phyloP scores from a whole-genome alignment of 140 eudicot genomes.

The Bidens hawaiensis region DNA sequence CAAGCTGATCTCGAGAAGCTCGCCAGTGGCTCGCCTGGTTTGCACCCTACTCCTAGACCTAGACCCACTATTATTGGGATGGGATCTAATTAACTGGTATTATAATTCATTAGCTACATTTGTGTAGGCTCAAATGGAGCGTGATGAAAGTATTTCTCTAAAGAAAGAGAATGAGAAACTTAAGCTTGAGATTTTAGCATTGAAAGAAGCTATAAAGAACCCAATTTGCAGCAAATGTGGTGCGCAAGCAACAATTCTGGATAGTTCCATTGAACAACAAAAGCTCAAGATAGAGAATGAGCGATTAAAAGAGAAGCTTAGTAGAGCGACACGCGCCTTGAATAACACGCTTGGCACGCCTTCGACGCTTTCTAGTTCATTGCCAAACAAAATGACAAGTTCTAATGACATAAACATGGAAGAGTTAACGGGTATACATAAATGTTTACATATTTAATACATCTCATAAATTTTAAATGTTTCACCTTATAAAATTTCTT shows the following conservation, averaged over 20 bases:
- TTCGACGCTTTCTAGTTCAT: slow-evolving; percentile 9
- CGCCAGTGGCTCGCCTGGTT: no score
- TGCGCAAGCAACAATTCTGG: slow-evolving; percentile 39
- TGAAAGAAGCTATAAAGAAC: slow-evolving; percentile 42
- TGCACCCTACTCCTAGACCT: no score
- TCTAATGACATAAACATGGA: slow-evolving; percentile 14
- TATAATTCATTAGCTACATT: background rate
- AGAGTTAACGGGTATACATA: no score
- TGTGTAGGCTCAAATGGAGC: slow-evolving; percentile 48
- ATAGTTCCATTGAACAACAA: slow-evolving; percentile 24
- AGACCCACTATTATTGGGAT: no score
- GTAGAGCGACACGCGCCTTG: slow-evolving; percentile 28
- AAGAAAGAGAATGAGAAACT: slow-evolving; percentile 52
- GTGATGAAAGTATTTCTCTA: slow-evolving; percentile 38
- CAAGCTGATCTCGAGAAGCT: no score
- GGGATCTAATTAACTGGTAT: background rate
- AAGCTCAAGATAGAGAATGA: slow-evolving; percentile 45
- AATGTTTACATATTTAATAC: no score
- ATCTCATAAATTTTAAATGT: no score
- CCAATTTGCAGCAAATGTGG: slow-evolving; percentile 50
- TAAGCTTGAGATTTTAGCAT: slow-evolving; percentile 38
- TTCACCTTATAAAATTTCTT: no score
- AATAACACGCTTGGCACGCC: slow-evolving; percentile 30
- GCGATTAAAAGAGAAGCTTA: slow-evolving; percentile 48
- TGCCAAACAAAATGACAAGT: slow-evolving; percentile 20